Base-by-base conservation (phyloP, 2,329 filamentous ascomycete species). In the Alternaria sp. region DNA sequence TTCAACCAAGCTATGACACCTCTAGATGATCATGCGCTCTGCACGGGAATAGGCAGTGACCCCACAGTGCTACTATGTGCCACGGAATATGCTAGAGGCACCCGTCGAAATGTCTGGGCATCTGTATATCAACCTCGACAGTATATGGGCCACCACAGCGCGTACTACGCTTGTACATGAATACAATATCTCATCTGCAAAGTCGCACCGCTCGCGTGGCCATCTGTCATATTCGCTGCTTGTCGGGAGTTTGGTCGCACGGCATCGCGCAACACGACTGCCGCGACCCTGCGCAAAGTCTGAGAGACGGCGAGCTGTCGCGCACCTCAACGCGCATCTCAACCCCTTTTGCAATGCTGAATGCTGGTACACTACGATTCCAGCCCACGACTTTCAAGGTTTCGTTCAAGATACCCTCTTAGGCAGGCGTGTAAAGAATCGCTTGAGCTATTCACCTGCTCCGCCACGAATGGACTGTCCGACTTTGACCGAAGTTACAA, bases 1-100 rank as follows among this genome's bases (percentile, higher is more conserved):
- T 25, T 73, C 65, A 57, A 64, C 59, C 5, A 78, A 71, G 58
- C 49, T 78, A 60, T 78, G 60, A 71, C 9, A 6, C 6, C 46
- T 25, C 5, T 20, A 15, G n/a, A 20, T 10, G 11, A 21, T 55
- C 47, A 50, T 26, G 49, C 33, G 37, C 26, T 37, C 21, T 51
- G 37, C 30, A 41, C 26, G 54, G 30, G 20, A 46, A 58, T 18
- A 55, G 15, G 12, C n/a, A 44, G 53, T 28, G 33, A 26, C 37
- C 23, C 14, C 30, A 25, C 53, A 28, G 37, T 44, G 5, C 37
- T 28, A 44, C 53, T 26, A 20, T 18, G 23, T 44, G 53, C 25
- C 20, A 55, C 53, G 21, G 33, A 20, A 44, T 44, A 23, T 44
- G n/a, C 3, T 44, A 6, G 21, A 15, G 25, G 53, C n/a, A 23